Evolutionary conservation across 2,329 filamentous ascomycete species (phyloP).

Genomic region (Rhynchosporium secalis): DNA sequence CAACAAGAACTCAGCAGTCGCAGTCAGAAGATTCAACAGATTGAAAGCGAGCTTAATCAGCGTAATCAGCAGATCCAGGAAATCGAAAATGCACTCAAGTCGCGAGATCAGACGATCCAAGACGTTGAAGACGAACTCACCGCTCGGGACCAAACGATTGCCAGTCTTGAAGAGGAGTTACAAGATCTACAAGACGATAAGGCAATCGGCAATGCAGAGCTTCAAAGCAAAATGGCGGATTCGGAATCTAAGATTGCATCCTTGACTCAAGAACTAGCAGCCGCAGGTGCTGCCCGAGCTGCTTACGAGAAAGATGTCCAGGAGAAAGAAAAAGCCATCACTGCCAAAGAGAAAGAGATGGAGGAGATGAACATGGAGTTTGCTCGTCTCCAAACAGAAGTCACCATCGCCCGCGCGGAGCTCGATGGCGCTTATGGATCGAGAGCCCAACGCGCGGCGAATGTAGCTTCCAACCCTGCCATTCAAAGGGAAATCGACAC

Average conservation of each 20-base stretch:
- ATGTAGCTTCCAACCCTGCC: conserved; percentile 57
- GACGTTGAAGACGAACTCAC: conserved; percentile 38
- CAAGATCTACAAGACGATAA: conserved; percentile 37
- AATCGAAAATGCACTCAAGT: conserved; percentile 38
- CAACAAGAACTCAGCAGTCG: conserved; percentile 35
- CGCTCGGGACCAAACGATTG: conserved; percentile 36
- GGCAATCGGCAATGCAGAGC: conserved; percentile 34
- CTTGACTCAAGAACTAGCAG: conserved; percentile 32
- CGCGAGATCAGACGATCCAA: conserved; percentile 37
- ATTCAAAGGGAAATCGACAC: conserved; percentile 61
- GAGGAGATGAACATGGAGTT: conserved; percentile 61
- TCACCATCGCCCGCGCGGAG: conserved; percentile 88
- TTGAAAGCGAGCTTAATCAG: conserved; percentile 38
- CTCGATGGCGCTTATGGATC: conserved; percentile 91
- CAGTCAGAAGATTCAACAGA: conserved; percentile 35
- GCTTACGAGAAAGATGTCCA: conserved; percentile 26
- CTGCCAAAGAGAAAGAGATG: conserved; percentile 49
- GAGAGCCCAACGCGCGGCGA: conserved; percentile 67
- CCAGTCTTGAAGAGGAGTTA: conserved; percentile 38
- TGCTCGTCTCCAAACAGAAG: conserved; percentile 68
- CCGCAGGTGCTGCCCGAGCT: conserved; percentile 30
- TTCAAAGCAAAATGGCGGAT: conserved; percentile 34
- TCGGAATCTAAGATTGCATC: conserved; percentile 34
- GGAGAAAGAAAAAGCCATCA: conserved; percentile 28
- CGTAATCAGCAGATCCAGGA: conserved; percentile 37